Evolutionary conservation across 2,329 filamentous ascomycete genomes (phyloP), one percentile per base, ranked within the genome.

Genomic region (Zasmidium cellare): DNA sequence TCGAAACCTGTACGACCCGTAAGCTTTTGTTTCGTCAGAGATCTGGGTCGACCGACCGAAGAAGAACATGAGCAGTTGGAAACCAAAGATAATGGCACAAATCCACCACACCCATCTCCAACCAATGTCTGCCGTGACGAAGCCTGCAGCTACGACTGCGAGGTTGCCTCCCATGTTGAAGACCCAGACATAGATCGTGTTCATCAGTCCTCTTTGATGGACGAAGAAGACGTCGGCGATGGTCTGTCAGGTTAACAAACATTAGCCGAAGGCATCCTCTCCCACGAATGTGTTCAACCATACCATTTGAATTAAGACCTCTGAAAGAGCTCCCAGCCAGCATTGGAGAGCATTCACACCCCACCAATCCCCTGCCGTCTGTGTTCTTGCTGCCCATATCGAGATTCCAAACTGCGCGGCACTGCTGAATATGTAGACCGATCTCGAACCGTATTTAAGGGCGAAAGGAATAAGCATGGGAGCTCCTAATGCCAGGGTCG

Each of bases 61-160:
- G 1, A 75, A 28, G 44, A 81, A 74, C 11, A 75, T 57, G 2
- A 80, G 2, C 0, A 80, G 55, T 5, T 71, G 68, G 9, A 71
- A 51, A 2, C 67, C 71, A 51, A 76, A 75, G 58, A 74, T 71
- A 44, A 78, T 76, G 14, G 73, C 73, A 55, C 71, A 76, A 51
- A 75, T 81, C 78, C 78, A 81, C 65, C 65, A 68, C 1, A 68
- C 71, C 78, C 78, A 82, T 12, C 79, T 70, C 80, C 81, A 84
- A 0, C 78, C 79, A 62, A 78, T 74, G 1, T 67, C 65, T 0
- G 68, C 64, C 0, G 74, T 74, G n/a, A 78, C 68, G 60, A 74
- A 79, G 18, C 77, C 77, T 7, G 77, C 67, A 20, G 73, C 71
- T 6, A 80, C 64, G 0, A 76, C 72, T 0, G 71, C 74, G 1